Evolutionary conservation across 192 early-diverging fungal genomes (phyloP).

Genomic region (Entomortierella beljakovae): DNA sequence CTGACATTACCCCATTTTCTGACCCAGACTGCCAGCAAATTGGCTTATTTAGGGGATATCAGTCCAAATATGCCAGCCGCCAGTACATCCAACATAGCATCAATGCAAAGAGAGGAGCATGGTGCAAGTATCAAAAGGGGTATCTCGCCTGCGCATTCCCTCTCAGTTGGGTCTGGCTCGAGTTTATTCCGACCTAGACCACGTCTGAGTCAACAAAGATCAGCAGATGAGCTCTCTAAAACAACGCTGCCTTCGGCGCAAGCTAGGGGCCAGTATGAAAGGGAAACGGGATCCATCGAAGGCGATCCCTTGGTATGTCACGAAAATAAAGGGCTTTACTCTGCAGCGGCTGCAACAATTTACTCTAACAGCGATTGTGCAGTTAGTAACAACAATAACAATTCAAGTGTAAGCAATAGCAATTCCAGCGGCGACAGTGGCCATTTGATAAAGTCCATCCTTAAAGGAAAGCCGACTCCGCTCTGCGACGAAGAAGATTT

Average conservation of each 20-base stretch:
- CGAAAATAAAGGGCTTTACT: constrained; percentile 1
- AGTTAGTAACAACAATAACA: not conserved
- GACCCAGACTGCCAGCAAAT: not conserved
- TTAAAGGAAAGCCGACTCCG: too few species aligned
- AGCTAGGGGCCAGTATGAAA: not conserved
- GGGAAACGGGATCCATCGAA: not conserved
- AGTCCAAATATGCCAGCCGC: not conserved
- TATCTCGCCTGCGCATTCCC: constrained; percentile 2
- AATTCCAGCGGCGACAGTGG: not conserved
- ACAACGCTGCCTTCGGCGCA: not conserved
- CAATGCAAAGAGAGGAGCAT: not conserved
- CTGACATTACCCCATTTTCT: too few species aligned
- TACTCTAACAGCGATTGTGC: not conserved
- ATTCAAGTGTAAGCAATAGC: not conserved
- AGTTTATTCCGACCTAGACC: constrained; percentile 20
- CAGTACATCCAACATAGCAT: not conserved
- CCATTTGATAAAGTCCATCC: too few species aligned
- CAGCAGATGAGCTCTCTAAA: constrained; percentile 39
- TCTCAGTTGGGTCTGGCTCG: constrained; percentile 17
- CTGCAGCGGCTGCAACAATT: constrained; percentile 14
- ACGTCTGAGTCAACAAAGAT: constrained; percentile 29
- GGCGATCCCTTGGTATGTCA: not conserved
- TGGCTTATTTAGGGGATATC: not conserved
- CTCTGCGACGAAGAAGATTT: too few species aligned
- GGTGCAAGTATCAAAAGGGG: constrained; percentile 13